These are phyloP conservation scores for Cucumis cinereus DNA, from an alignment of 306 rosid genomes.

Conservation along the genomic window DNA sequence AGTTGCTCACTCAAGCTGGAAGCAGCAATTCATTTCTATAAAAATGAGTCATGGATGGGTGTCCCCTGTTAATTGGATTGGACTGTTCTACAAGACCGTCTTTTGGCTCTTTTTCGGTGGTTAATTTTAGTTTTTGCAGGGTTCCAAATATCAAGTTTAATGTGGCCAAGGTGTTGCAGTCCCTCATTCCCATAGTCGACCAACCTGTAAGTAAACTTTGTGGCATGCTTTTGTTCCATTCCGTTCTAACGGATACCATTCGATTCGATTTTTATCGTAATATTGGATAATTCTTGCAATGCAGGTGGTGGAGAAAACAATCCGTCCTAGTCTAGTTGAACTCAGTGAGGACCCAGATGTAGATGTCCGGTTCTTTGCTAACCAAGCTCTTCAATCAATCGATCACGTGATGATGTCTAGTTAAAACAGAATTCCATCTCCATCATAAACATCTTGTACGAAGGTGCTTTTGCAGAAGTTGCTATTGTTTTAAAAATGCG, in stretches of 20 bases:
- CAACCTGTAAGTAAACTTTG: slow-evolving; percentile 55
- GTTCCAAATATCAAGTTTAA: slow-evolving; percentile 96
- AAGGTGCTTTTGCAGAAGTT: slow-evolving; percentile 9
- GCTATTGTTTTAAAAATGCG: not conserved
- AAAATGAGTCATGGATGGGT: not conserved
- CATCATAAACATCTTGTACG: not conserved
- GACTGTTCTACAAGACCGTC: not conserved
- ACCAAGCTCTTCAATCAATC: slow-evolving; percentile 79
- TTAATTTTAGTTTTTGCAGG: slow-evolving; percentile 25
- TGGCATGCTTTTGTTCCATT: not conserved
- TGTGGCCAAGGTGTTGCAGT: slow-evolving; percentile 83
- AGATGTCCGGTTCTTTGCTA: slow-evolving; percentile 77
- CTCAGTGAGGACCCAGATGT: slow-evolving; percentile 95
- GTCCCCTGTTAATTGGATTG: not conserved
- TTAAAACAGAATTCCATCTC: slow-evolving; percentile 17
- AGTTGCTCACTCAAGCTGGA: not conserved
- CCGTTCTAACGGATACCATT: not conserved
- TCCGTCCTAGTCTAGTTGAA: slow-evolving; percentile 84
- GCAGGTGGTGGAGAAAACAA: slow-evolving; percentile 80
- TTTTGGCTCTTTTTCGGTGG: slow-evolving; percentile 13
- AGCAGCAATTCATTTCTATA: not conserved
- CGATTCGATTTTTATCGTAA: not conserved
- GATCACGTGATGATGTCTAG: slow-evolving; percentile 84
- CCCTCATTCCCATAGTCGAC: slow-evolving; percentile 81
- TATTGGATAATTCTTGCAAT: not conserved